phyloP scores from a whole-genome alignment of 2,329 filamentous ascomycete genomes.

The Phoma sp. region DNA sequence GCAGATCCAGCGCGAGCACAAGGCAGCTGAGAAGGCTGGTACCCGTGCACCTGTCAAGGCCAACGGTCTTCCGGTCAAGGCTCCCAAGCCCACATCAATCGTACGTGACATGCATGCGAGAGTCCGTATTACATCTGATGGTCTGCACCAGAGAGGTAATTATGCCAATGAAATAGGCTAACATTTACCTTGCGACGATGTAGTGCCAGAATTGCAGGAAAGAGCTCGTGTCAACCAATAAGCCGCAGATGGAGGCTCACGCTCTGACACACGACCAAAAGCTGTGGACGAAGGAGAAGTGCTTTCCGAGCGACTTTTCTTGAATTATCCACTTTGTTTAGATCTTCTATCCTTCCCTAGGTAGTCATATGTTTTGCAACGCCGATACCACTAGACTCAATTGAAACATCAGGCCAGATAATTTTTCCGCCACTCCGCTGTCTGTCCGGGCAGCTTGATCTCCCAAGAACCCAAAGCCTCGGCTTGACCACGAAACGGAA shows the following conservation, averaged over 20 bases:
- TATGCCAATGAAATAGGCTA: constrained; percentile 9
- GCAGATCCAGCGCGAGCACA: constrained; percentile 61
- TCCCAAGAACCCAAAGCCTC: too few relatives aligned
- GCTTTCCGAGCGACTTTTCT: constrained; percentile 59
- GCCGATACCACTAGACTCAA: too few relatives aligned
- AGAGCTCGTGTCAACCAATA: constrained; percentile 60
- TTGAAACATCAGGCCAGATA: too few relatives aligned
- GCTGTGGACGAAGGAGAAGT: constrained; percentile 63
- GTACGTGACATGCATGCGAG: constrained; percentile 37
- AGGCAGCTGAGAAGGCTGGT: constrained; percentile 60
- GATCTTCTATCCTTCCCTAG: too few relatives aligned
- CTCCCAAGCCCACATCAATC: constrained; percentile 59
- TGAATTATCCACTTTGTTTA: neutral
- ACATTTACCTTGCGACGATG: neutral
- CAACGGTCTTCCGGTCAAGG: constrained; percentile 62
- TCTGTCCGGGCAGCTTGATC: too few relatives aligned
- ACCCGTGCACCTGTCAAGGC: constrained; percentile 61
- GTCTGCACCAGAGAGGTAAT: neutral
- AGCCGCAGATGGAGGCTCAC: constrained; percentile 60
- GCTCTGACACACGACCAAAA: constrained; percentile 58
- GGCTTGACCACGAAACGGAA: too few relatives aligned
- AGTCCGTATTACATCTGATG: neutral
- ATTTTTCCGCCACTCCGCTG: too few relatives aligned
- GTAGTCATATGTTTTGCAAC: too few relatives aligned
- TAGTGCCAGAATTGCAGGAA: constrained; percentile 60